Base-by-base conservation (phyloP, 192 early-diverging fungal species). In the Gamsiella multidivaricata region DNA sequence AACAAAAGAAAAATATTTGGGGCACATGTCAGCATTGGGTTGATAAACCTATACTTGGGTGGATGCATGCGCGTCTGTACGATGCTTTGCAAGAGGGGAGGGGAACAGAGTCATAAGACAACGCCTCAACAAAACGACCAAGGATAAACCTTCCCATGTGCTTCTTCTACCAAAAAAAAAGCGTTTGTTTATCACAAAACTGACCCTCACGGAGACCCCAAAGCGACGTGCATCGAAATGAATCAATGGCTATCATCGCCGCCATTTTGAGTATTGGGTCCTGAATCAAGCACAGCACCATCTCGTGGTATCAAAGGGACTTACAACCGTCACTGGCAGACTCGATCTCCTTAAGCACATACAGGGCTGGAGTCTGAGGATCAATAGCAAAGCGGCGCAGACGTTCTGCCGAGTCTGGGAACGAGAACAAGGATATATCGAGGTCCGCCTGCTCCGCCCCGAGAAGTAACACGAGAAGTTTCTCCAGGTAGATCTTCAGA, bases 341-440 rank as follows among this genome's bases (percentile, higher is more conserved):
- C 31, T 87, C 89, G 15, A 82, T 82, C 71, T 95, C 93, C 76
- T 94, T 95, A 47, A 92, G 76, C 49, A 96, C 86, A 75, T 93
- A 94, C 22, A 96, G 76, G 3, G 89, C 93, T 5, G 90, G 89
- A 1, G 87, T 70, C 39, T 86, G 85, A 1, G 88, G 75, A 63
- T 97, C 95, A 54, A 86, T 89, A 14, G 92, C 89, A 83, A 96
- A 97, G 18, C 88, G 81, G 47, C 80, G 85, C 63, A 91, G 89
- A 80, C 86, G 91, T 42, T 91, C 93, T 11, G 82, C 65, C n/a
- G 90, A 86, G 26, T 94, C 94, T 28, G 89, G 84, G 49, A 83
- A 83, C 20, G 86, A 62, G 56, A 91, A 88, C 46, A 94, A 78
- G 10, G 89, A 85, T 34, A 56, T 68, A 63, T 87, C 76, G 3